These are phyloP conservation scores for Anethum foeniculum DNA, from an alignment of 140 eudicot genomes.

Conservation along the genomic window DNA sequence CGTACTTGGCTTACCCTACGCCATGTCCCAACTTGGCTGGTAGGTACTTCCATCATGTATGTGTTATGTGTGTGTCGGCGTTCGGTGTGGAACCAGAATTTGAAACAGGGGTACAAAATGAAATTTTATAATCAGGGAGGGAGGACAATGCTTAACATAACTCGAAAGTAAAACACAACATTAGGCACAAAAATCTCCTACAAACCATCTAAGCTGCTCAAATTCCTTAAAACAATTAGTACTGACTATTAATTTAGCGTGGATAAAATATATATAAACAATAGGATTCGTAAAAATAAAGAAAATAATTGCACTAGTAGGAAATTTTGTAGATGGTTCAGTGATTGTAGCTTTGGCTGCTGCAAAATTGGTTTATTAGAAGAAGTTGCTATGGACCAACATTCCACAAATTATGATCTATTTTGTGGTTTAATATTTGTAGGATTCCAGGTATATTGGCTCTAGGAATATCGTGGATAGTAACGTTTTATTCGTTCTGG, in stretches of 20 bases:
- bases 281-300: neutral
- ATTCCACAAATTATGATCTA: neutral
- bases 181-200: neutral
- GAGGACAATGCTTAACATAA: neutral
- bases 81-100: neutral
- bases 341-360: neutral
- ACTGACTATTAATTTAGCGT: neutral
- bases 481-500: constrained; percentile 32
- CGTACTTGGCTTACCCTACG: constrained; percentile 32
- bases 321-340: neutral
- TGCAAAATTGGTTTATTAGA: neutral
- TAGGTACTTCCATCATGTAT: constrained; percentile 1
- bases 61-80: neutral
- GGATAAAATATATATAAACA: no score
- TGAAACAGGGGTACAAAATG: neutral
- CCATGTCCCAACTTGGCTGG: constrained; percentile 42
- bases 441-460: constrained; percentile 24
- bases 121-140: neutral
- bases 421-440: neutral
- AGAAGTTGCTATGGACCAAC: neutral
- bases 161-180: neutral
- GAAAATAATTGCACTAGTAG: neutral
- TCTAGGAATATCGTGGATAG: constrained; percentile 19
- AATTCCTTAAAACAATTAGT: neutral
- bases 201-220: neutral